Evolutionary conservation across 192 early-diverging fungal genomes (phyloP).

Genomic region (Linderina pennispora): DNA sequence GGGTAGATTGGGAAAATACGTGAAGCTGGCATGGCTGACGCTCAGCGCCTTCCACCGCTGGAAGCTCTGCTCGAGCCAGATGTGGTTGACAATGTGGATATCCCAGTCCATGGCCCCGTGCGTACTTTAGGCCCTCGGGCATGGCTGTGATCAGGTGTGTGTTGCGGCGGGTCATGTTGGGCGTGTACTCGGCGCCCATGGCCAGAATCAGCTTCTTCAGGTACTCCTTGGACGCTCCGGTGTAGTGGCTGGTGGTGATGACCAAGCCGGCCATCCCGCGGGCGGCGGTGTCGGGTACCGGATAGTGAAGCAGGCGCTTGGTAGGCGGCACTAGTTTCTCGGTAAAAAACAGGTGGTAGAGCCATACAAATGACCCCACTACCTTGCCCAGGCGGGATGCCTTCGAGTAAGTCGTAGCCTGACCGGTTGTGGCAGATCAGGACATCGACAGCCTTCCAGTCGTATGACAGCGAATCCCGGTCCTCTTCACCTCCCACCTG

Average conservation of each 20-base stretch:
- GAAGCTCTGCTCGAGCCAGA: slow-evolving; percentile 81
- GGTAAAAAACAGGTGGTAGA: slow-evolving; percentile 25
- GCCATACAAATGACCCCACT: slow-evolving; percentile 44
- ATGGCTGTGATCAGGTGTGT: slow-evolving; percentile 72
- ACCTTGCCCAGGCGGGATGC: slow-evolving; percentile 46
- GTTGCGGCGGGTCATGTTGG: slow-evolving; percentile 55
- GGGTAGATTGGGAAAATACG: slow-evolving; percentile 47
- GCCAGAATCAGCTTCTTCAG: slow-evolving; percentile 54
- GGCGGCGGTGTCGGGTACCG: slow-evolving; percentile 15
- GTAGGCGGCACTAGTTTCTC: slow-evolving; percentile 24
- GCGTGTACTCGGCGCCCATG: slow-evolving; percentile 60
- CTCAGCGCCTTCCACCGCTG: slow-evolving; percentile 54
- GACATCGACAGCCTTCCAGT: slow-evolving; percentile 39
- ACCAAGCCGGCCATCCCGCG: slow-evolving; percentile 31
- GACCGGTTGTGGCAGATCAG: slow-evolving; percentile 40
- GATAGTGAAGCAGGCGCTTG: slow-evolving; percentile 37
- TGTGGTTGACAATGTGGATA: slow-evolving; percentile 69
- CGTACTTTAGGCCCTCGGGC: slow-evolving; percentile 61
- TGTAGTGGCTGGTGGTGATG: slow-evolving; percentile 68
- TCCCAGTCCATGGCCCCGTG: slow-evolving; percentile 58
- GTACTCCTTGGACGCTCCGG: slow-evolving; percentile 57
- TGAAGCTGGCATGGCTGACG: slow-evolving; percentile 52
- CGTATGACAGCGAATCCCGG: slow-evolving; percentile 11
- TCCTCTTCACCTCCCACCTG: too few relatives aligned
- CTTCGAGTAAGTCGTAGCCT: slow-evolving; percentile 45